Evolutionary conservation across 116 monocot genomes (phyloP), one percentile per base, ranked within the genome.

Genomic region (Iris pallida): DNA sequence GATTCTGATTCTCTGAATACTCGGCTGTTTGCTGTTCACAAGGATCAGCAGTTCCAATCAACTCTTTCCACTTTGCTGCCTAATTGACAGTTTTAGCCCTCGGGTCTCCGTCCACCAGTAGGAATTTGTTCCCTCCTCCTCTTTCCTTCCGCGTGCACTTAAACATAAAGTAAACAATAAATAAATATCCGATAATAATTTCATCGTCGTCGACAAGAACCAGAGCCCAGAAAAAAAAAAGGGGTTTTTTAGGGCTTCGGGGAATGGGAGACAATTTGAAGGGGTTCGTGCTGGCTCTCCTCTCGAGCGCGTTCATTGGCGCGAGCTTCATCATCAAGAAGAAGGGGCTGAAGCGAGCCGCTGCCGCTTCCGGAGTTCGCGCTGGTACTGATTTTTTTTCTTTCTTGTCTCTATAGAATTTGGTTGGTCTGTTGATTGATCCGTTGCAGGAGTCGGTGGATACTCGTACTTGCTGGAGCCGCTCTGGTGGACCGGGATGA

Each of bases 281-380:
- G 74, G 95, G 95, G 9, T 80, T 96, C 68, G 59, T 79, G 12
- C 65, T 96, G 68, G 95, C 95, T 20, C 81, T 96, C 12, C 51
- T 81, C 0, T 96, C 95, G 8, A 91, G 95, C 66, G 86, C 65
- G 6, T 96, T 96, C 84, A 96, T 96, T 57, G 91, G 95, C 1
- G 88, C 86, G 44, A 96, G 95, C 80, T 96, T 96, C 73, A 91
- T 96, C 73, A 85, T 96, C 70, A 96, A 96, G 86, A 96, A 96
- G 84, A 96, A 96, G 71, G 95, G 95, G 9, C 69, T 96, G 15
- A 75, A 68, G 20, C 75, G 81, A 46, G 95, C 95, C 5, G 95
- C 95, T 41, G 84, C 86, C 11, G 86, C 75, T 68, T 89, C 95
- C 19, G 95, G 95, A 41, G 71, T 89, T 51, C 89, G 95, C 0